phyloP scores from a whole-genome alignment of 176 grass and related monocot genomes.

The Cenchrus purpureus region DNA sequence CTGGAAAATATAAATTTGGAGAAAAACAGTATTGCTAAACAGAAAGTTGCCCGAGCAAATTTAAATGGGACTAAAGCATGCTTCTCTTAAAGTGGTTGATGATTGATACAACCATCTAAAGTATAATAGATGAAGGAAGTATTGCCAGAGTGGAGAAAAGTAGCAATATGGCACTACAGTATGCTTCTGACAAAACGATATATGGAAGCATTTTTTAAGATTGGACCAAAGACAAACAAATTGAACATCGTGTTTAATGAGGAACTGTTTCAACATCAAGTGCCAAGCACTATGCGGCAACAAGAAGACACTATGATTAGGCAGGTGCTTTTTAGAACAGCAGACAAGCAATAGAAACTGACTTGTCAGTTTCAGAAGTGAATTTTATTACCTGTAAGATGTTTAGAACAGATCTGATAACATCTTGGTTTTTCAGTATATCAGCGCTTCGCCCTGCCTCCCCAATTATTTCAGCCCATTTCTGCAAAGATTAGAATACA shows the following conservation, averaged over 20 bases:
- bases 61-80: background rate
- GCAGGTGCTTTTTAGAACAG: background rate
- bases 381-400: slow-evolving; percentile 94
- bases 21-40: background rate
- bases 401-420: slow-evolving; percentile 97
- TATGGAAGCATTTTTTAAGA: background rate
- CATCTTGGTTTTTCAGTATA: slow-evolving; percentile 95
- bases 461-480: slow-evolving; percentile 99
- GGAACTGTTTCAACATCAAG: background rate
- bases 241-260: background rate
- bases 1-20: background rate
- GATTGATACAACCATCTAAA: background rate
- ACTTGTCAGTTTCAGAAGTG: background rate
- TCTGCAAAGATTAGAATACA: slow-evolving; percentile 52
- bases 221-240: background rate
- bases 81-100: background rate
- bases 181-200: slow-evolving; percentile 15
- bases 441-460: slow-evolving; percentile 88
- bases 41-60: background rate
- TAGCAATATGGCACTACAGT: background rate
- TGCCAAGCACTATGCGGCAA: background rate
- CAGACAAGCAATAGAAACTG: background rate
- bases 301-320: background rate
- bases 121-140: background rate
- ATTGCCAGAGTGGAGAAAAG: background rate